phyloP scores from a whole-genome alignment of 2,329 filamentous ascomycete genomes.

The Parasarocladium wereldwijsianum region DNA sequence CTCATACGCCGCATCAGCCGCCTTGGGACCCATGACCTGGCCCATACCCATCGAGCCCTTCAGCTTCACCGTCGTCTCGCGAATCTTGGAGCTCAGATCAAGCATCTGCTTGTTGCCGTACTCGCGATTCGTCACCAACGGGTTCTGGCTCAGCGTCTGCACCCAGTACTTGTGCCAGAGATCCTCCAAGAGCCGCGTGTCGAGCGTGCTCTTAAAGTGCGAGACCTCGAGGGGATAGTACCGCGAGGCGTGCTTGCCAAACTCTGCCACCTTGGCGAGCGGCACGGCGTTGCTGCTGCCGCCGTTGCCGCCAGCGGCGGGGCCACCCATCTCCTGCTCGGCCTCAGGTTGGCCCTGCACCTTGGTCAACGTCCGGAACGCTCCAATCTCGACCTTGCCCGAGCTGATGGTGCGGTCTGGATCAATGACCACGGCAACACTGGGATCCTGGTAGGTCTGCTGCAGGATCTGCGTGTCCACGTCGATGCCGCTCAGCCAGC shows the following conservation, averaged over 20 bases:
- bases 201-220: constrained; percentile 87
- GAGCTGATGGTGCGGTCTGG: constrained; percentile 89
- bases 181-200: constrained; percentile 70
- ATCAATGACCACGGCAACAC: constrained; percentile 91
- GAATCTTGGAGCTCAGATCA: constrained; percentile 73
- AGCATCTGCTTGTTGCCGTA: constrained; percentile 86
- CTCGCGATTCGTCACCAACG: constrained; percentile 81
- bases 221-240: constrained; percentile 90
- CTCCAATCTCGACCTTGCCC: constrained; percentile 93
- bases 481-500: constrained; percentile 95
- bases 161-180: constrained; percentile 99
- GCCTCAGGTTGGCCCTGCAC: constrained; percentile 17
- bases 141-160: constrained; percentile 81
- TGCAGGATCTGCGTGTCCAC: constrained; percentile 77
- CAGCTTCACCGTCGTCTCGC: constrained; percentile 37
- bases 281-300: constrained; percentile 57
- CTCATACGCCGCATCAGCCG: constrained; percentile 27
- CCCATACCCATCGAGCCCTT: constrained; percentile 11
- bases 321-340: neutral
- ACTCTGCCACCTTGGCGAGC: constrained; percentile 87
- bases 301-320: constrained; percentile 5
- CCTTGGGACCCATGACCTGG: constrained; percentile 14
- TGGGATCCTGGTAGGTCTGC: constrained; percentile 77
- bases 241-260: constrained; percentile 76
- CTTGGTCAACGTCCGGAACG: constrained; percentile 86